A percentile compares a stretch with the other conserved stretches of the same genome.
phyloP scores from a whole-genome alignment of 1,284 basidiomycete species.

The Tylopilus sp. region DNA sequence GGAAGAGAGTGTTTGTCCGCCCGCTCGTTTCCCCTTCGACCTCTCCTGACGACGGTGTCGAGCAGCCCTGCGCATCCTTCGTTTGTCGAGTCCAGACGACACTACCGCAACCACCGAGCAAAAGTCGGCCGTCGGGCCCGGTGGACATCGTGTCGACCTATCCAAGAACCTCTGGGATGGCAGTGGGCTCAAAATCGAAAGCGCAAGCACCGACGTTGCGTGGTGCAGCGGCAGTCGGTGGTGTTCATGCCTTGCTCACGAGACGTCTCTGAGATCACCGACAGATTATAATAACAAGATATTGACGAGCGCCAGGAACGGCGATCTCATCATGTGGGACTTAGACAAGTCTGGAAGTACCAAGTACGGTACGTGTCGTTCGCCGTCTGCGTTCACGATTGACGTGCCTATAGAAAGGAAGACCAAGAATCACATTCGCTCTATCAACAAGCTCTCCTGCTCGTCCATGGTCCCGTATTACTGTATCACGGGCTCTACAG shows the following conservation, averaged over 20 bases:
- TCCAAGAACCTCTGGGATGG: slow-evolving; percentile 72
- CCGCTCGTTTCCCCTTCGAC: slow-evolving; percentile 1
- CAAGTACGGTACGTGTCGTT: slow-evolving; percentile 60
- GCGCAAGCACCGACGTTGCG: slow-evolving; percentile 72
- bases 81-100: slow-evolving; percentile 48
- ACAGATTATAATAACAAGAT: slow-evolving; percentile 76
- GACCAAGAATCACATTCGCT: slow-evolving; percentile 70
- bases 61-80: slow-evolving; percentile 63
- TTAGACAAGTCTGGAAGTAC: slow-evolving; percentile 61
- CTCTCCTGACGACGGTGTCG: slow-evolving; percentile 14
- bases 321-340: slow-evolving; percentile 85
- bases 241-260: slow-evolving; percentile 29
- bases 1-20: slow-evolving; percentile 64
- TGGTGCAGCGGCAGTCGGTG: slow-evolving; percentile 71
- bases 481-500: slow-evolving; percentile 78
- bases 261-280: not conserved
- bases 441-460: slow-evolving; percentile 70
- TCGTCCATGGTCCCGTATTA: slow-evolving; percentile 62
- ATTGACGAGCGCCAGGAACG: slow-evolving; percentile 77
- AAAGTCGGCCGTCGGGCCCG: slow-evolving; percentile 51
- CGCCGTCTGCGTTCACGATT: slow-evolving; percentile 9
- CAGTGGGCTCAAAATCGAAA: slow-evolving; percentile 71
- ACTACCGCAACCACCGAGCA: slow-evolving; percentile 40
- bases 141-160: slow-evolving; percentile 60
- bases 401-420: slow-evolving; percentile 52